Conservation (phyloP, 2,329 filamentous ascomycete genomes). For the Exophiala alcalophila region DNA sequence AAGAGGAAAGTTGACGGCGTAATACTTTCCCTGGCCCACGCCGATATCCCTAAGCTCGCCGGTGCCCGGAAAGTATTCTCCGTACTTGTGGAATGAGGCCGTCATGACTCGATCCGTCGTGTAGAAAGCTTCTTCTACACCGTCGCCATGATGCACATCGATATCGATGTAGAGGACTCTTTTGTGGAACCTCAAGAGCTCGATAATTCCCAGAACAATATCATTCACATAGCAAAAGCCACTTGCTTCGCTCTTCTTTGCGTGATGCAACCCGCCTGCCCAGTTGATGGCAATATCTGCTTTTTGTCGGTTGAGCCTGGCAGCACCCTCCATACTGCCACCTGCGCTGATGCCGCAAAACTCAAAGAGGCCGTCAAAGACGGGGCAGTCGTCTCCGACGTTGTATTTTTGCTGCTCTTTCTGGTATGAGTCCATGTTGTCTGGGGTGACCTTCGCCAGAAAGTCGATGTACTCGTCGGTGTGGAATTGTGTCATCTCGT, state of each 20-base stretch:
- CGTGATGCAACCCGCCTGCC: slow-evolving; percentile 94
- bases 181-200: slow-evolving; percentile 62
- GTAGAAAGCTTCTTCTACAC: slow-evolving; percentile 70
- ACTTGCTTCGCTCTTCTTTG: slow-evolving; percentile 89
- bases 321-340: slow-evolving; percentile 68
- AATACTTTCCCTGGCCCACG: slow-evolving; percentile 64
- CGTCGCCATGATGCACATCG: slow-evolving; percentile 66
- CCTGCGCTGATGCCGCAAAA: slow-evolving; percentile 69
- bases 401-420: slow-evolving; percentile 84
- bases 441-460: slow-evolving; percentile 83
- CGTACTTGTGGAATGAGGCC: slow-evolving; percentile 69
- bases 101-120: slow-evolving; percentile 71
- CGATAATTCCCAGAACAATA: slow-evolving; percentile 64
- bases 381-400: slow-evolving; percentile 62
- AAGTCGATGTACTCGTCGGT: slow-evolving; percentile 73
- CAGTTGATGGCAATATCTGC: slow-evolving; percentile 73
- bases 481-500: slow-evolving; percentile 71
- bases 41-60: slow-evolving; percentile 67
- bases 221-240: slow-evolving; percentile 98
- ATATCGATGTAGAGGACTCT: slow-evolving; percentile 66
- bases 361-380: slow-evolving; percentile 68
- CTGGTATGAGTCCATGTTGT: slow-evolving; percentile 93
- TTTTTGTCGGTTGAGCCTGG: slow-evolving; percentile 64
- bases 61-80: slow-evolving; percentile 69
- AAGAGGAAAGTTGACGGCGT: slow-evolving; percentile 67